Evolutionary conservation across 768 basidiomycete species (phyloP).

Genomic region (Gloeostereum incarnatum): DNA sequence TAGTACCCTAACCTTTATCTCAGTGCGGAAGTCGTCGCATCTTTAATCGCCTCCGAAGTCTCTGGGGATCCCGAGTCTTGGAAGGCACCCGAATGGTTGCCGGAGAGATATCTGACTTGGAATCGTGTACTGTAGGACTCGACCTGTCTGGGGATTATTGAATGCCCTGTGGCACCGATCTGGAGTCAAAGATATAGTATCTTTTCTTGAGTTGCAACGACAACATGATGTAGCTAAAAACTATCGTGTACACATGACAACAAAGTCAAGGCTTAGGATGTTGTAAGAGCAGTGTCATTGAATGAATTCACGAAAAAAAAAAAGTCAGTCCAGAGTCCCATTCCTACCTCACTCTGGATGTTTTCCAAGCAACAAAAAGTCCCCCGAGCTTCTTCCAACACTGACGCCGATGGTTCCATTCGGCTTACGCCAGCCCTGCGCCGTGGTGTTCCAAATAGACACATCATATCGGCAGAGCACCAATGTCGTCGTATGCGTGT

Average conservation of each 20-base stretch:
- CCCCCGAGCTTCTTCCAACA: conserved; percentile 62
- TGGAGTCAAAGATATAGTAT: too few species aligned
- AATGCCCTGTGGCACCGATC: too few species aligned
- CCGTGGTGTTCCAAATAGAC: conserved; percentile 66
- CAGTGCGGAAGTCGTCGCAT: conserved; percentile 56
- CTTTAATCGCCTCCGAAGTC: conserved; percentile 48
- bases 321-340: too few species aligned
- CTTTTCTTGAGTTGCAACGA: too few species aligned
- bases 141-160: too few species aligned
- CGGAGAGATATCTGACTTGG: conserved; percentile 39
- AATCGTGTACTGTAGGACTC: too few species aligned
- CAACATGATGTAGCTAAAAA: too few species aligned
- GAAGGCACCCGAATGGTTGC: conserved; percentile 54
- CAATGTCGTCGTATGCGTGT: conserved; percentile 38
- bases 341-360: too few species aligned
- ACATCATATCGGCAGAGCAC: conserved; percentile 60
- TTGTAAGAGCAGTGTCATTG: too few species aligned
- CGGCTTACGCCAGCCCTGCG: conserved; percentile 72
- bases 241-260: too few species aligned
- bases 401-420: conserved; percentile 51
- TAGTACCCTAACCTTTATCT: conserved; percentile 2
- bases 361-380: conserved; percentile 41
- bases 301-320: too few species aligned
- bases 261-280: too few species aligned
- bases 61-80: conserved; percentile 24